These are phyloP conservation scores for Eucalyptus pumila DNA, from an alignment of 345 rosid species.

Conservation along the genomic window DNA sequence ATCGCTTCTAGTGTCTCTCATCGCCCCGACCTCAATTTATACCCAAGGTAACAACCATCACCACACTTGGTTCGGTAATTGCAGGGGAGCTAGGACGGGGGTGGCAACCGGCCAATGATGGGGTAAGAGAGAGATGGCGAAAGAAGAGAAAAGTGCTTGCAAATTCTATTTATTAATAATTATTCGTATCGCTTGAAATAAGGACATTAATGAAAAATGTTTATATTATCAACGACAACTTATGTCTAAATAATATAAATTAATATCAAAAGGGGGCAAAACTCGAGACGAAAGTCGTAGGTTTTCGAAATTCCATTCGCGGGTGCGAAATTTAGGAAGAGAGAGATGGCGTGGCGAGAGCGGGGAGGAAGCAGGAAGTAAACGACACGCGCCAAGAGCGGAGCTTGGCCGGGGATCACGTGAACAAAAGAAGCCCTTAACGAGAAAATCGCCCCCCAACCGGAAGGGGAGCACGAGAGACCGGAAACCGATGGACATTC, in stretches of 20 bases:
- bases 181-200: rapidly evolving
- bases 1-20: background rate
- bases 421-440: background rate
- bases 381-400: background rate
- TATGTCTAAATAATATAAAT: background rate
- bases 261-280: background rate
- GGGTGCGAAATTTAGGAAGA: background rate
- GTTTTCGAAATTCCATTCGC: background rate
- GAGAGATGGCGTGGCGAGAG: background rate
- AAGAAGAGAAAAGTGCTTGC: background rate
- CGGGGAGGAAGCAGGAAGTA: background rate
- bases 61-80: background rate
- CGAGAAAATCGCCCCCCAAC: background rate
- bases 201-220: too few species aligned
- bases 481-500: background rate
- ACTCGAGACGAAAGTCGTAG: background rate
- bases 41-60: background rate
- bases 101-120: background rate
- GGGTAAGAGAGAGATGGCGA: background rate
- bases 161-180: too few species aligned
- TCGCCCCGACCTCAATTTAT: background rate
- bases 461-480: background rate
- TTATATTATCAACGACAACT: rapidly evolving
- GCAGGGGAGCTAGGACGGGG: background rate
- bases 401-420: background rate